Conservation (phyloP, 495 filamentous ascomycete species). For the Copromyces sp. region DNA sequence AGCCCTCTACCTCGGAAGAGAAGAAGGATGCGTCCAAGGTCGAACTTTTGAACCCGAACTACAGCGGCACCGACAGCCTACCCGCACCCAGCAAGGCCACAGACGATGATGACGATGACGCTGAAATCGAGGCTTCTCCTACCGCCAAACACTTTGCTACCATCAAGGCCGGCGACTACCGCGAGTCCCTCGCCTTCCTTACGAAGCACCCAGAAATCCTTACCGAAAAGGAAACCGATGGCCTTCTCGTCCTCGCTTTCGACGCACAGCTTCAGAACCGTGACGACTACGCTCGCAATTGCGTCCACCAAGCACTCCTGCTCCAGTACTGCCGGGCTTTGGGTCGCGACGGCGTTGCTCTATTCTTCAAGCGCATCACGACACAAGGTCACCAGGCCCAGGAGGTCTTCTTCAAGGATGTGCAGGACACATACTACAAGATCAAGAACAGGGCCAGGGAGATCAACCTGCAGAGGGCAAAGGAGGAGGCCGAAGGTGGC, state of each 20-base stretch:
- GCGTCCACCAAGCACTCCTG: constrained; percentile 86
- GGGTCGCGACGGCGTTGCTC: constrained; percentile 73
- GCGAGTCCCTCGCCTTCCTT: constrained; percentile 63
- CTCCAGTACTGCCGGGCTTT: constrained; percentile 90
- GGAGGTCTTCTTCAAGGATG: constrained; percentile 85
- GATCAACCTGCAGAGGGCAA: constrained; percentile 55
- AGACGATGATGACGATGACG: constrained; percentile 55
- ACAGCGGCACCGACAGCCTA: constrained; percentile 15
- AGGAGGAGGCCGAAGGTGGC: constrained; percentile 49
- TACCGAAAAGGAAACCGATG: constrained; percentile 82
- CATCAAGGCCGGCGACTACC: constrained; percentile 69
- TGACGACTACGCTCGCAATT: constrained; percentile 69
- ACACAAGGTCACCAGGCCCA: constrained; percentile 86
- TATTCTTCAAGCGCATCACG: constrained; percentile 97
- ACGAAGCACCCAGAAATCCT: constrained; percentile 63
- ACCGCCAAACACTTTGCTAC: constrained; percentile 69
- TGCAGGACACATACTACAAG: constrained; percentile 70
- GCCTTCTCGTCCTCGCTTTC: constrained; percentile 81
- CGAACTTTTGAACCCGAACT: constrained; percentile 73
- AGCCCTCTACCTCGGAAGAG: constrained; percentile 29
- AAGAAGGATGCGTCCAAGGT: constrained; percentile 42
- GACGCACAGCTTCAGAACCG: constrained; percentile 68
- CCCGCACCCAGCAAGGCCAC: constrained; percentile 10
- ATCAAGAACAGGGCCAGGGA: constrained; percentile 74
- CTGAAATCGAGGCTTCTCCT: constrained; percentile 60